Base-by-base conservation (phyloP, 202 grass and related monocot species). In the Saccharum hybrid region DNA sequence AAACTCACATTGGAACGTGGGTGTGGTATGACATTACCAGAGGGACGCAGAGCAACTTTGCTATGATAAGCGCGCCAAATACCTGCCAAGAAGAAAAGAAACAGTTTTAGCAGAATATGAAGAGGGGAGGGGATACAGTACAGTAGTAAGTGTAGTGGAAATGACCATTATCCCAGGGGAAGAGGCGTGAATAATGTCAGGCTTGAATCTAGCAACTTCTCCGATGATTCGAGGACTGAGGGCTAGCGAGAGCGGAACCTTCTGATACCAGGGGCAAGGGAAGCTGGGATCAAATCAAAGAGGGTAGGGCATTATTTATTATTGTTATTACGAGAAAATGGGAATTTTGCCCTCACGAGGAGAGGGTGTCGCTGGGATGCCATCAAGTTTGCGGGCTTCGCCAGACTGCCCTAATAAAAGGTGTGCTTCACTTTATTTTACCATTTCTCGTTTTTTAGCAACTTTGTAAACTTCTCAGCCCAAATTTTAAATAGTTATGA, bases 21-120 rank as follows among this genome's bases (percentile, higher is more conserved):
- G 94, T 97, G 82, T 94, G 94, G 78, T 94, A 97, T 34, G 92
- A 92, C 94, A 97, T 76, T 23, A 94, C 94, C 68, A 97, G 72
- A 85, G 94, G 92, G 21, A 94, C 90, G 33, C 88, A 86, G 26
- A 94, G 92, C 84, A 97, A 74, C 64, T 94, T 97, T 75, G 92
- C 94, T 22, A 97, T 97, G 69, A 88, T 77, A 8, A 97, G 68
- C 34, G 92, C 92, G 9, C 94, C 92, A 33, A 97, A 97, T 52
- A 94, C 94, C 94, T 97, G 83, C 48, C 30, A 79, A 38, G 41
- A 54, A 26, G 19, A 33, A 63, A 60, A 76, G 0, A 80, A 49
- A 23, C 38, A 60, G 65, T 51, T n/a, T 74, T 10, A 83, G 67
- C 19, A 77, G 72, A 38, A 57, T 11, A 37, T 40, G 39, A 54